These are phyloP conservation scores for Rosellinia necatrix DNA, from an alignment of 2,329 filamentous ascomycete species.

Conservation along the genomic window DNA sequence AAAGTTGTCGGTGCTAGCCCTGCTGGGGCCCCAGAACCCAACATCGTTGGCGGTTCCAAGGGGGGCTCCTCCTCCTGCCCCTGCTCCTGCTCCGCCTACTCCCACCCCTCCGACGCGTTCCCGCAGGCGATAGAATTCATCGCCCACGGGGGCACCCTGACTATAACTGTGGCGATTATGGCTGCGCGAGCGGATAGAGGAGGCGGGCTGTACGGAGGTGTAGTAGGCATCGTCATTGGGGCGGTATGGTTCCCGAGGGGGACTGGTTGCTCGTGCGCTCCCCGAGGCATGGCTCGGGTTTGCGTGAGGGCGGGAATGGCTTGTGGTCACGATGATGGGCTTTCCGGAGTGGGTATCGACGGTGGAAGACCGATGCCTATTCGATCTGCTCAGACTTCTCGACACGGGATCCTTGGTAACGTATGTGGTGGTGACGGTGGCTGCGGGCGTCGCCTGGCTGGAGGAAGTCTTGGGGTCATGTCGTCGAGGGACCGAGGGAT, in stretches of 20 bases:
- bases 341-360: conserved; percentile 55
- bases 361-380: conserved; percentile 54
- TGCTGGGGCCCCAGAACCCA: conserved; percentile 43
- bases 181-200: conserved; percentile 58
- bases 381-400: conserved; percentile 50
- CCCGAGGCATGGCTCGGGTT: conserved; percentile 47
- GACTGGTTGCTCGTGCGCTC: conserved; percentile 49
- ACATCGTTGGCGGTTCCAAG: conserved; percentile 45
- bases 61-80: conserved; percentile 25
- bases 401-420: conserved; percentile 57
- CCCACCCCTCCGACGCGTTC: conserved; percentile 47
- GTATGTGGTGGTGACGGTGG: conserved; percentile 61
- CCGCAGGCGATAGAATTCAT: conserved; percentile 55
- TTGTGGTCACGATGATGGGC: conserved; percentile 62
- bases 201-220: conserved; percentile 58
- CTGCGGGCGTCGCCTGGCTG: conserved; percentile 39
- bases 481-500: conserved; percentile 42
- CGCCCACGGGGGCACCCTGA: conserved; percentile 56
- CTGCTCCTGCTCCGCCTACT: conserved; percentile 35
- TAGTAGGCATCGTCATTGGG: conserved; percentile 60
- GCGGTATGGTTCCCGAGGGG: conserved; percentile 56
- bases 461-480: conserved; percentile 39
- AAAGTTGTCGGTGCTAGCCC: conserved; percentile 50
- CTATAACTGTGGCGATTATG: conserved; percentile 46
- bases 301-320: conserved; percentile 47